phyloP scores from a whole-genome alignment of 75 land plant genomes.

The Cryptomeria japonica region DNA sequence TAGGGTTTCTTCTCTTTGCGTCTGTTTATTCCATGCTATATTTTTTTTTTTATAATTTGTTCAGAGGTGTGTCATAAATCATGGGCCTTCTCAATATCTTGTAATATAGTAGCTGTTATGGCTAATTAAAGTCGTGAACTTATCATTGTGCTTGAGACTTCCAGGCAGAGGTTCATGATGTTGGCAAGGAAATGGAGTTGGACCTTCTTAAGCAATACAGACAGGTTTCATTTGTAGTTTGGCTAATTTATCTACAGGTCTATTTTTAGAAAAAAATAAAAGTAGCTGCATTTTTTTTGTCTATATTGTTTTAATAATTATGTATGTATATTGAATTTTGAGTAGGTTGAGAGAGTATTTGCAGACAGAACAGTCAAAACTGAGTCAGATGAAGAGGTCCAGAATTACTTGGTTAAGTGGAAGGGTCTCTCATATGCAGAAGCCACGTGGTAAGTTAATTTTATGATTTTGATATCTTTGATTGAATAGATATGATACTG shows the following conservation, averaged over 20 bases:
- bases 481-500: neutral
- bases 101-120: neutral
- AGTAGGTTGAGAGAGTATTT: slow-evolving; percentile 93
- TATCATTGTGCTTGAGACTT: slow-evolving; percentile 8
- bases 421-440: slow-evolving; percentile 97
- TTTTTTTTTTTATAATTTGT: neutral
- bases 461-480: neutral
- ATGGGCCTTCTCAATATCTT: neutral
- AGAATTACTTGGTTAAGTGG: slow-evolving; percentile 98
- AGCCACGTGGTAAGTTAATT: slow-evolving; percentile 79
- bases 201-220: slow-evolving; percentile 91
- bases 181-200: slow-evolving; percentile 98
- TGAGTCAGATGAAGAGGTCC: slow-evolving; percentile 66
- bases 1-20: neutral
- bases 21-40: slow-evolving; percentile 5
- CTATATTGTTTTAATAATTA: neutral
- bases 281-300: neutral
- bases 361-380: slow-evolving; percentile 69
- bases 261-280: neutral
- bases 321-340: slow-evolving; percentile 5
- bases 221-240: slow-evolving; percentile 60
- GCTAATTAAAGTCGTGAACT: neutral
- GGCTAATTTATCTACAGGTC: neutral
- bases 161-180: slow-evolving; percentile 97
- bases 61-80: neutral